phyloP scores from a whole-genome alignment of 768 basidiomycete species.

The Termitomyces sp. region DNA sequence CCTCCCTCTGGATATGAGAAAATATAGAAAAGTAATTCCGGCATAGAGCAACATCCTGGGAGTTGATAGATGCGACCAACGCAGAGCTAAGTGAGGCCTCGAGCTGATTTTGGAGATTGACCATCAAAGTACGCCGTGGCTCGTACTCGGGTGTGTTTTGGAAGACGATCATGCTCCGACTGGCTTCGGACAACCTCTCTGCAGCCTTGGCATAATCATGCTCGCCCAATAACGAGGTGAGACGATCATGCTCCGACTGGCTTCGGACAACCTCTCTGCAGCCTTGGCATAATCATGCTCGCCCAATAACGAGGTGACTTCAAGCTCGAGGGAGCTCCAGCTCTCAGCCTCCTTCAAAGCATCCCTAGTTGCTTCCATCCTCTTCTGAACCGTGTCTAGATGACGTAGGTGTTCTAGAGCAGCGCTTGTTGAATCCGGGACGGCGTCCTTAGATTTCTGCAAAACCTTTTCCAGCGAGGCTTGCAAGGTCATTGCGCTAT shows the following conservation, averaged over 20 bases:
- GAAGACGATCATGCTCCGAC: slow-evolving; percentile 85
- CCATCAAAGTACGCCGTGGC: slow-evolving; percentile 75
- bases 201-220: slow-evolving; percentile 84
- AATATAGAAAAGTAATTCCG: slow-evolving; percentile 83
- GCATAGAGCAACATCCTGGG: slow-evolving; percentile 69
- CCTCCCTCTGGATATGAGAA: slow-evolving; percentile 83
- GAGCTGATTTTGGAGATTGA: slow-evolving; percentile 91
- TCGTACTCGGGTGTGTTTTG: slow-evolving; percentile 92
- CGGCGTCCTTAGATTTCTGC: slow-evolving; percentile 41
- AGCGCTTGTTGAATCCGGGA: slow-evolving; percentile 51
- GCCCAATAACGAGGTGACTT: slow-evolving; percentile 79
- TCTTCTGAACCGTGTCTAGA: slow-evolving; percentile 75
- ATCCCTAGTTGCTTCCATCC: slow-evolving; percentile 87
- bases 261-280: slow-evolving; percentile 87
- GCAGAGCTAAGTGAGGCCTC: slow-evolving; percentile 91
- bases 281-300: slow-evolving; percentile 83
- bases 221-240: slow-evolving; percentile 80
- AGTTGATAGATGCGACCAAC: slow-evolving; percentile 79
- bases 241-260: slow-evolving; percentile 82
- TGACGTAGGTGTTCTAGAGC: slow-evolving; percentile 75
- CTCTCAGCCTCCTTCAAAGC: slow-evolving; percentile 93
- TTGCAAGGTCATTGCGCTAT: slow-evolving; percentile 77
- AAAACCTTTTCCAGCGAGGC: slow-evolving; percentile 58
- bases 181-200: slow-evolving; percentile 86
- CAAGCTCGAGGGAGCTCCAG: slow-evolving; percentile 92